Conservation (phyloP, 2,329 filamentous ascomycete genomes). For the Ophiostoma angusticollis region DNA sequence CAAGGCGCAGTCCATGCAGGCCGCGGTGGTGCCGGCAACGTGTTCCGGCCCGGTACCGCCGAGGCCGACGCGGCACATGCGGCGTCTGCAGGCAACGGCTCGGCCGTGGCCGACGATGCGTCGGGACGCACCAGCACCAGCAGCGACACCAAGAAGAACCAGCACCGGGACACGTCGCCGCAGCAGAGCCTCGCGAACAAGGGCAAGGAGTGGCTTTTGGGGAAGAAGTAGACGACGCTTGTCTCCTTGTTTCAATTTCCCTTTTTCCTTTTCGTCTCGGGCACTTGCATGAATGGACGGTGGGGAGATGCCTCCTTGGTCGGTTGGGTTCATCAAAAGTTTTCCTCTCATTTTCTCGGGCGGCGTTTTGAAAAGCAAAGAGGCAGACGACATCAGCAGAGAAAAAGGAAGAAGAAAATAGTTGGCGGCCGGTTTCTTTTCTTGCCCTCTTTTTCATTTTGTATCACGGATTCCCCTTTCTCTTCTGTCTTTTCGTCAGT, state of each 20-base stretch:
- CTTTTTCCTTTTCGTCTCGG: background rate
- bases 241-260: background rate
- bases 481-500: background rate
- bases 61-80: conserved; percentile 22
- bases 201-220: conserved; percentile 36
- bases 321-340: background rate
- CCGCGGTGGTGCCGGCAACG: conserved; percentile 63
- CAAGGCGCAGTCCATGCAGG: conserved; percentile 53
- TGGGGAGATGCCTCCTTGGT: background rate
- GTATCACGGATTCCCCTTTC: background rate
- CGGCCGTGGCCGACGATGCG: conserved; percentile 22
- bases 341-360: background rate
- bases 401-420: no score
- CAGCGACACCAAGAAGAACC: conserved; percentile 11
- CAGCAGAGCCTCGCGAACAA: conserved; percentile 25
- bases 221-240: conserved; percentile 27
- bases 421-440: background rate
- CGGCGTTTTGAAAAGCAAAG: no score
- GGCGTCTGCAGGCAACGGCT: conserved; percentile 15
- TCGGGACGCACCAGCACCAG: conserved; percentile 8
- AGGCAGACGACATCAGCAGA: no score
- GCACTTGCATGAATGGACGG: background rate
- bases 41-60: conserved; percentile 38
- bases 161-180: conserved; percentile 15
- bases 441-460: background rate